Evolutionary conservation across 1,284 basidiomycete species (phyloP), one percentile per base, ranked within the genome.

Genomic region (Phlebopus sp.): DNA sequence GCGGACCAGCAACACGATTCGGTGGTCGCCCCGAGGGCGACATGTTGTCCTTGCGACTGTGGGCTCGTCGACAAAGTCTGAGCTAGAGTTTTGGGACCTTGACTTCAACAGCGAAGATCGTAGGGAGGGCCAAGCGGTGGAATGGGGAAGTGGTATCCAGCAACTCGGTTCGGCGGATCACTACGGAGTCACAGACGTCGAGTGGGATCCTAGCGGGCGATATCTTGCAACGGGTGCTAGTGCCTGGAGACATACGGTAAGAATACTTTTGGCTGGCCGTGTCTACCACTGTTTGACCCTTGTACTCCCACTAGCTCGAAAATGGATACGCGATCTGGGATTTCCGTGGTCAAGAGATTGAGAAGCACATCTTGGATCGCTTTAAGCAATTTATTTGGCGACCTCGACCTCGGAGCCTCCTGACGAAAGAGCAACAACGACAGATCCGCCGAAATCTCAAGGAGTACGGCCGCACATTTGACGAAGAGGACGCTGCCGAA

Each of bases 381-480:
- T 99, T 99, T 82, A 99, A 99, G 77, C 97, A 99, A 70, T 94
- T 99, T 71, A 79, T 98, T 50, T 99, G 97, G 97, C 86, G 97
- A 31, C 95, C 96, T 34, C 86, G 97, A 19, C 94, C 97, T 4
- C 81, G 84, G 29, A 89, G 92, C 5, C 73, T 99, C 46, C 78
- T 99, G 47, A 78, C 82, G 51, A 94, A 90, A 68, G 93, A 97
- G 49, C 84, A 93, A 55, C 94, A 97, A 66, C 87, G 87, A 60
- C 81, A 80, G 51, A 86, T 99, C 51, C 82, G 92, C 55, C 89
- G 87, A 70, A 97, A 94, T 67, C 77, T 99, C 59, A 84, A 89
- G 57, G 96, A 99, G 66, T 96, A 86, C 76, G 91, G 92, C 60
- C 84, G 92, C 25, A 72, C 78, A 38, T 99, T 99, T 70, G 97